Evolutionary conservation across 257 asterid genomes (phyloP).

Genomic region (Phtheirospermum japonicum): DNA sequence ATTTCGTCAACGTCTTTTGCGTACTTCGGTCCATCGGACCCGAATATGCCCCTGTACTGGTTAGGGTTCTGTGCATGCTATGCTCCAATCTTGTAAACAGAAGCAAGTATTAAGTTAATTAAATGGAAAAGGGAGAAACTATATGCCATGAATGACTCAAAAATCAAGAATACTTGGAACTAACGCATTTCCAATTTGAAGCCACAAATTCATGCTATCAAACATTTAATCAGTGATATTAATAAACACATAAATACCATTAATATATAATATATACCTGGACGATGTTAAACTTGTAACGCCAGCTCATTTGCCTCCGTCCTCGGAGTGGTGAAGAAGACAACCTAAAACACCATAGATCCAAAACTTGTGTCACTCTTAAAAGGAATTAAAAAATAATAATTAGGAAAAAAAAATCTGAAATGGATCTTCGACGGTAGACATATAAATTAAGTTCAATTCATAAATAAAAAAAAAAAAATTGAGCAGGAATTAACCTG

Average conservation of each 20-base stretch:
- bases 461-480: no score
- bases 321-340: conserved; percentile 90
- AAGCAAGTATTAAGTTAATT: conserved; percentile 8
- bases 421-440: background rate
- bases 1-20: conserved; percentile 91
- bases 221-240: no score
- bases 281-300: conserved; percentile 75
- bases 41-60: conserved; percentile 84
- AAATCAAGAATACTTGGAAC: background rate
- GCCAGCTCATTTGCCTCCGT: conserved; percentile 97
- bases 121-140: background rate
- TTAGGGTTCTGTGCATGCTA: conserved; percentile 92
- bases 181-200: background rate
- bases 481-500: no score
- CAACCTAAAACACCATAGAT: conserved; percentile 47
- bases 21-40: conserved; percentile 78
- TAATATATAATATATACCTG: conserved; percentile 66
- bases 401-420: background rate
- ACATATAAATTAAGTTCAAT: no score
- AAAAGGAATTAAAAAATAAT: background rate
- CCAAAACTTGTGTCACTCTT: background rate
- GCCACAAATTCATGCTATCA: no score
- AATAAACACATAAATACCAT: no score
- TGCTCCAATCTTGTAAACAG: conserved; percentile 57
- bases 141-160: no score